Evolutionary conservation across 2,329 filamentous ascomycete genomes (phyloP), one percentile per base, ranked within the genome.

Genomic region (Hypoxylon sp.): DNA sequence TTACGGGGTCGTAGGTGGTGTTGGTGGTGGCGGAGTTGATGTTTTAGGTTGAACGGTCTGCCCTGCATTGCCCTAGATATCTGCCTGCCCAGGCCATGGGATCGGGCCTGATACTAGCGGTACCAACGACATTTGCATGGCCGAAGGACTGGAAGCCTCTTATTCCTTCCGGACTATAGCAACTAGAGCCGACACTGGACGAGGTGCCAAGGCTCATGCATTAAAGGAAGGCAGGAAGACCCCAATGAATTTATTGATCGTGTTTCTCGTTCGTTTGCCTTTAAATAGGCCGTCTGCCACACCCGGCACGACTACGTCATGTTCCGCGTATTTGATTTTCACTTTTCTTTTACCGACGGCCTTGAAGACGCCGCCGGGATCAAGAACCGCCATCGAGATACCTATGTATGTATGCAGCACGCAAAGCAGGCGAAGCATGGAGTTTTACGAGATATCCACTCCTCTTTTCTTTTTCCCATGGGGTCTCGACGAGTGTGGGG

Each of bases 1-100:
- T 94, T 67, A 94, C 92, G 19, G 87, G 85, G 24, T 22, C 60
- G 39, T 62, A 39, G 39, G n/a, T 22, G 50, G 44, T 19, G n/a
- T n/a, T 17, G 29, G 50, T 9, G 51, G 52, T 13, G 37, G 37
- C 17, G 52, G 46, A 26, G 26, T 44, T 29, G 8, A 10, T 8
- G 39, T 42, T 42, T 42, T n/a, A 47, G 17, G 19, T n/a, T 52
- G 19, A 22, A 29, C n/a, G 13, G 22, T n/a, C 19, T 26, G 35
- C 39, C 5, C 9, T 42, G n/a, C 39, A 42, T 10, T 31, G 29
- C 29, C 29, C 29, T 31, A 2, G 1, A 31, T 31, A 31, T 31
- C 29, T 9, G 6, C 29, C 29, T 31, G 6, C 29, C n/a, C 14
- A 14, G 39, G 17, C 17, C 3, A 19, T 22, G 39, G 14, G 10